These are phyloP conservation scores for Papiliotrema terrestris DNA, from an alignment of 1,284 basidiomycete genomes.

Conservation along the genomic window DNA sequence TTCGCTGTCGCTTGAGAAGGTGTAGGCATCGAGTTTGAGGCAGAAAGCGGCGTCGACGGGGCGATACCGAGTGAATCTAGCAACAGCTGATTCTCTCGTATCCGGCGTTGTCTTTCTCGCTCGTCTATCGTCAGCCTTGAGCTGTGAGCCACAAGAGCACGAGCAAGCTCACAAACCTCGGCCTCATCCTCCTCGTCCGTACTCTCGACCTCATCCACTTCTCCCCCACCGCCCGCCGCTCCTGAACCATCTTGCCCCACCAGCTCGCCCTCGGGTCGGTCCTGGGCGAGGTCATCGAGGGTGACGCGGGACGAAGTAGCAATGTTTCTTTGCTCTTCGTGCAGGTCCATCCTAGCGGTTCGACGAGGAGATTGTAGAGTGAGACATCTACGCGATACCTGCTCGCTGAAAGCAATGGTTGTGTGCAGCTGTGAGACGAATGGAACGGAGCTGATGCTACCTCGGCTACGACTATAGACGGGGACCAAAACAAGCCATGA, in stretches of 20 bases:
- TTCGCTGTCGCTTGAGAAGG: background rate
- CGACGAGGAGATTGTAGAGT: background rate
- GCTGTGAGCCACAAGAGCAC: background rate
- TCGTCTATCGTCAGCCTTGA: constrained; percentile 18
- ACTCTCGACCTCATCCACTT: background rate
- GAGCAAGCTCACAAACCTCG: background rate
- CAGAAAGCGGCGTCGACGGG: background rate
- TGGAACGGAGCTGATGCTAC: background rate
- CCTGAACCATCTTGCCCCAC: background rate
- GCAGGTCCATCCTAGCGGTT: background rate
- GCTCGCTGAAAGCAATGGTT: no score
- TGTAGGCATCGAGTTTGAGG: background rate
- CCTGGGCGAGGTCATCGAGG: background rate
- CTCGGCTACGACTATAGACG: background rate
- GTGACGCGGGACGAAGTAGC: constrained; percentile 2
- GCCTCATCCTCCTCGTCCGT: background rate
- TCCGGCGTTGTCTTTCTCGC: constrained; percentile 16
- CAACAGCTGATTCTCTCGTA: constrained; percentile 23
- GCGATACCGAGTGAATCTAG: constrained; percentile 18
- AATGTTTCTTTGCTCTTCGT: background rate
- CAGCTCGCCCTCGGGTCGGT: background rate
- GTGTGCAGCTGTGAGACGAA: no score
- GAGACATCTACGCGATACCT: background rate
- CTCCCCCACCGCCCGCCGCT: background rate
- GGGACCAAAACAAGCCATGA: background rate